Conservation (phyloP, 2,329 filamentous ascomycete species). For the Ascochyta koolunga region DNA sequence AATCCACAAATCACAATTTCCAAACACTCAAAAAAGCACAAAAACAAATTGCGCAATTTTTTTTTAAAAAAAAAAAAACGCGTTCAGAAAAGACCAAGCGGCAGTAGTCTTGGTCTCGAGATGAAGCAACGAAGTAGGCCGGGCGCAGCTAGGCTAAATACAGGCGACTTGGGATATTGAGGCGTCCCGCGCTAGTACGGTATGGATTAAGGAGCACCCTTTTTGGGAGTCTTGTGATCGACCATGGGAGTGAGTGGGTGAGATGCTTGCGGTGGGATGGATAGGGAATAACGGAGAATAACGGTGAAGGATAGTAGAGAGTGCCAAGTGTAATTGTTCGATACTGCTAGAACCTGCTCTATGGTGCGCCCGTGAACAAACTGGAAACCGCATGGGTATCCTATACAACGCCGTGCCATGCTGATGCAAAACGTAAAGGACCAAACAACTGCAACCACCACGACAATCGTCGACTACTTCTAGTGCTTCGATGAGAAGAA, state of each 20-base stretch:
- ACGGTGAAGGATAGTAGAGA: not conserved
- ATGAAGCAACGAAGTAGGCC: too few relatives aligned
- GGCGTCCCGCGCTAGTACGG: constrained; percentile 12
- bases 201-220: too few relatives aligned
- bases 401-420: constrained; percentile 15
- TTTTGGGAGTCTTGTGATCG: not conserved
- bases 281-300: not conserved
- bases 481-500: constrained; percentile 55
- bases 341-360: constrained; percentile 10
- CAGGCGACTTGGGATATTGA: constrained; percentile 5
- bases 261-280: too few relatives aligned
- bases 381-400: constrained; percentile 5
- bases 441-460: not conserved
- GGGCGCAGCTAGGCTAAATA: not conserved
- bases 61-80: too few relatives aligned
- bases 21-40: too few relatives aligned
- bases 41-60: too few relatives aligned
- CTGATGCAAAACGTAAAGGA: constrained; percentile 7
- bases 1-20: too few relatives aligned
- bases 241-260: too few relatives aligned
- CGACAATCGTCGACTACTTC: not conserved
- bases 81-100: too few relatives aligned
- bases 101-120: too few relatives aligned
- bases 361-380: constrained; percentile 3
- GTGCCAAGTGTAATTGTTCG: not conserved